phyloP scores from a whole-genome alignment of 345 rosid genomes.

The Nephelium lappaceum region DNA sequence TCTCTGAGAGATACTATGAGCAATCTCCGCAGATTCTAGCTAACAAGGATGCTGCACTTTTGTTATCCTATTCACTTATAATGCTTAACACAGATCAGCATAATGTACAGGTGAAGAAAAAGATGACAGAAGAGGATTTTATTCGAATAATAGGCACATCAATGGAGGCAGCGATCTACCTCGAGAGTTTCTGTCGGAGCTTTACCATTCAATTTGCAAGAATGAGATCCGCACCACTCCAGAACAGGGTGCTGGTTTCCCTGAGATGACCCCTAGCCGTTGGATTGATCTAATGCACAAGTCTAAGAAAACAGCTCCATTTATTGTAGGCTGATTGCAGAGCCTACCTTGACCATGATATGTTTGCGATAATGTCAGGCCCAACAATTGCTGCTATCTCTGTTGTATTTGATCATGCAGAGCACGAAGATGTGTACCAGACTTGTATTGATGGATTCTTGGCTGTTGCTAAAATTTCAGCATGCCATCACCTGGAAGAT shows the following conservation, averaged over 20 bases:
- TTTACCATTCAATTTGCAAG: conserved; percentile 87
- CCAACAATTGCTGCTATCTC: conserved; percentile 99
- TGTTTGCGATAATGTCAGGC: conserved; percentile 99
- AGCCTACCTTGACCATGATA: conserved; percentile 94
- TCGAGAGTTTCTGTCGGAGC: conserved; percentile 81
- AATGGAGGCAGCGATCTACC: conserved; percentile 94
- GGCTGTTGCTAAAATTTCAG: conserved; percentile 95
- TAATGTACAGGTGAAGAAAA: conserved; percentile 95
- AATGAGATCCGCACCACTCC: conserved; percentile 98
- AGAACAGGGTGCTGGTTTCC: conserved; percentile 88
- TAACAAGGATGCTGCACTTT: conserved; percentile 95
- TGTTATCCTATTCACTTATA: conserved; percentile 90
- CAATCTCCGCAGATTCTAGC: conserved; percentile 89
- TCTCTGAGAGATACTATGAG: conserved; percentile 96
- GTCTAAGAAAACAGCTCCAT: conserved; percentile 90
- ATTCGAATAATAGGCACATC: conserved; percentile 92
- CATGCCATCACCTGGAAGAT: conserved; percentile 98
- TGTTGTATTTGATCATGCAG: conserved; percentile 98
- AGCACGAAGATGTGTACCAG: conserved; percentile 93
- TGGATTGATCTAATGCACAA: conserved; percentile 99
- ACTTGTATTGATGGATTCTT: conserved; percentile 96
- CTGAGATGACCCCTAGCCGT: conserved; percentile 99
- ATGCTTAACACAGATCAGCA: conserved; percentile 99
- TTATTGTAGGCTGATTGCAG: conserved; percentile 72
- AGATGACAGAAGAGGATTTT: conserved; percentile 98